Percentiles rank a stretch among this genome's conserved stretches.
Evolutionary conservation across 106 monocot species (phyloP).

Genomic region (Dioscorea zingiberensis): DNA sequence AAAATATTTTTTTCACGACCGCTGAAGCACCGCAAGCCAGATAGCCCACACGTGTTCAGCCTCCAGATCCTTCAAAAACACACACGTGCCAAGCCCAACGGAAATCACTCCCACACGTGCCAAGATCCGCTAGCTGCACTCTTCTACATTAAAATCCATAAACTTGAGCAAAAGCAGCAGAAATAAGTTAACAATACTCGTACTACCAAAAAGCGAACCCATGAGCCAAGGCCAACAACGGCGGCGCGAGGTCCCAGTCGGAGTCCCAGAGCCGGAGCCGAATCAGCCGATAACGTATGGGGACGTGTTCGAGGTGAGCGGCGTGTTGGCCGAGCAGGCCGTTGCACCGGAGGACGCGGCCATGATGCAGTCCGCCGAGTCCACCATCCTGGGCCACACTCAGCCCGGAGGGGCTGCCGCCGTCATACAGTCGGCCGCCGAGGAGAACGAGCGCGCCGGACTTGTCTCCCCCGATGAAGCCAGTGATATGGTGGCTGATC

Average conservation of each 20-base stretch:
- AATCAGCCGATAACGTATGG: conserved; percentile 27
- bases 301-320: conserved; percentile 22
- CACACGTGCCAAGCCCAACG: too few relatives aligned
- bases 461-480: conserved; percentile 15
- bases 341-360: conserved; percentile 33
- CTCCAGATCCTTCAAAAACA: too few relatives aligned
- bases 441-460: conserved; percentile 19
- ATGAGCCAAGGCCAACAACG: conserved; percentile 27
- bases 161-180: too few relatives aligned
- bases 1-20: too few relatives aligned
- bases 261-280: too few relatives aligned
- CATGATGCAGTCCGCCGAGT: conserved; percentile 47
- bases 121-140: too few relatives aligned
- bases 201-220: too few relatives aligned
- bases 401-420: conserved; percentile 30
- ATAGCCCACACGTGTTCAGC: too few relatives aligned
- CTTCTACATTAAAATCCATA: too few relatives aligned
- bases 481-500: not conserved
- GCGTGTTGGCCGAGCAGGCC: conserved; percentile 11
- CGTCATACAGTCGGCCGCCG: conserved; percentile 34
- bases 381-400: conserved; percentile 10
- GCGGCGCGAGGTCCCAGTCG: not conserved
- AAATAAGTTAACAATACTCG: too few relatives aligned
- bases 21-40: too few relatives aligned
- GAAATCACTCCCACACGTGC: too few relatives aligned